phyloP scores from a whole-genome alignment of 495 filamentous ascomycete species.

The Apodospora peruviana region DNA sequence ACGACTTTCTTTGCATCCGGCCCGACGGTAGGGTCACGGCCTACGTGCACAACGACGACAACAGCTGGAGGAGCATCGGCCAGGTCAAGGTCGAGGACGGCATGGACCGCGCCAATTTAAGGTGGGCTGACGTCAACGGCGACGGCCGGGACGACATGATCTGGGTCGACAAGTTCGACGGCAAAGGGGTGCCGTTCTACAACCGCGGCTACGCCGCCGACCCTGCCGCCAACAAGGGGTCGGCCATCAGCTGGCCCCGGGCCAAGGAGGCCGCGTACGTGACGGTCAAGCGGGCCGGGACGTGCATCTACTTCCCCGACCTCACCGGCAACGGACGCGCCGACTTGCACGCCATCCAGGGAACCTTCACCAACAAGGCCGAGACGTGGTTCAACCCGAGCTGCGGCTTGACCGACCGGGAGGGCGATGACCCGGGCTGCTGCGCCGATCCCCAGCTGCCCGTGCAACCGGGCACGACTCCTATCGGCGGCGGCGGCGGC shows the following conservation, averaged over 20 bases:
- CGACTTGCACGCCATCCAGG: conserved; percentile 8
- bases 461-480: neutral
- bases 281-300: conserved; percentile 2
- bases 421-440: neutral
- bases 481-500: neutral
- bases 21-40: conserved; percentile 14
- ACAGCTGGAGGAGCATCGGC: conserved; percentile 6
- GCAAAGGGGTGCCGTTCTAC: conserved; percentile 4
- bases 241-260: neutral
- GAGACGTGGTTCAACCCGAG: conserved; percentile 11
- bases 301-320: conserved; percentile 8
- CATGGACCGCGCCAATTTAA: conserved; percentile 16
- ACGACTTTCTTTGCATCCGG: conserved; percentile 22
- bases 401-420: neutral
- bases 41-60: conserved; percentile 10
- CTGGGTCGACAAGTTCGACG: conserved; percentile 21
- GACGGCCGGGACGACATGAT: conserved; percentile 24
- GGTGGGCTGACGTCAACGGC: conserved; percentile 22
- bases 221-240: conserved; percentile 6
- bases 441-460: neutral
- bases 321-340: conserved; percentile 11
- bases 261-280: conserved; percentile 2
- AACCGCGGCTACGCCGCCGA: conserved; percentile 8
- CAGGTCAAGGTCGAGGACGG: conserved; percentile 20
- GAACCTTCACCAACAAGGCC: neutral